A percentile compares a stretch with the other conserved stretches of the same genome.
phyloP scores from a whole-genome alignment of 2,329 filamentous ascomycete genomes.

The Lachnellula subtilissima region DNA sequence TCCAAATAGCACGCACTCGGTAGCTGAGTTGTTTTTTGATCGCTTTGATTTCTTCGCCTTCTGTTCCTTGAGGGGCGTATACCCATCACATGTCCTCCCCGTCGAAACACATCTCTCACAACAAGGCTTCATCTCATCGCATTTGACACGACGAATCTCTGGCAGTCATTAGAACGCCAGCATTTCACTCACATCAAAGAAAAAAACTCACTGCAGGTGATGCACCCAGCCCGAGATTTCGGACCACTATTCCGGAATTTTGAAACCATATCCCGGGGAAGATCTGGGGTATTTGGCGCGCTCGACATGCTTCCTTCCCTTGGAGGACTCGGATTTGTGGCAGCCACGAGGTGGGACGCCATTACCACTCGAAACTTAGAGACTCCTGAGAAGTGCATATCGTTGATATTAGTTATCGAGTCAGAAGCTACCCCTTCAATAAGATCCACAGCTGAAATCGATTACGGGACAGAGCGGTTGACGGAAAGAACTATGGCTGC shows the following conservation, averaged over 20 bases:
- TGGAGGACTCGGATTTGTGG: background rate
- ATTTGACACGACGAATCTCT: constrained; percentile 18
- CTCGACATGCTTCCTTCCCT: background rate
- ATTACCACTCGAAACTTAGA: background rate
- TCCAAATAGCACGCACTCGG: too few species aligned
- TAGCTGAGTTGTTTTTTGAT: background rate
- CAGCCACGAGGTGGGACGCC: too few species aligned
- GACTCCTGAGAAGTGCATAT: background rate
- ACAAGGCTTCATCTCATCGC: constrained; percentile 18
- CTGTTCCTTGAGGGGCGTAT: constrained; percentile 2
- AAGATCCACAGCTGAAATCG: too few species aligned
- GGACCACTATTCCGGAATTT: background rate
- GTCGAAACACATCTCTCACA: constrained; percentile 13
- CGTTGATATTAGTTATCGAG: background rate
- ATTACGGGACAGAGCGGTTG: too few species aligned
- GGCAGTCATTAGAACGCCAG: background rate
- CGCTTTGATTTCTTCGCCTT: background rate
- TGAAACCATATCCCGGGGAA: constrained; percentile 6
- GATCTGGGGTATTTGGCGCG: background rate
- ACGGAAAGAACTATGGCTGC: too few species aligned
- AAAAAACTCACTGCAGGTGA: constrained; percentile 10
- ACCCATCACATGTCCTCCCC: constrained; percentile 16
- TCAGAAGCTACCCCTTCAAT: too few species aligned
- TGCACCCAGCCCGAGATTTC: constrained; percentile 7
- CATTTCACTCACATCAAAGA: background rate